Evolutionary conservation across 352 stramenopile genomes (phyloP).

Genomic region (Aphanomyces stellatus): DNA sequence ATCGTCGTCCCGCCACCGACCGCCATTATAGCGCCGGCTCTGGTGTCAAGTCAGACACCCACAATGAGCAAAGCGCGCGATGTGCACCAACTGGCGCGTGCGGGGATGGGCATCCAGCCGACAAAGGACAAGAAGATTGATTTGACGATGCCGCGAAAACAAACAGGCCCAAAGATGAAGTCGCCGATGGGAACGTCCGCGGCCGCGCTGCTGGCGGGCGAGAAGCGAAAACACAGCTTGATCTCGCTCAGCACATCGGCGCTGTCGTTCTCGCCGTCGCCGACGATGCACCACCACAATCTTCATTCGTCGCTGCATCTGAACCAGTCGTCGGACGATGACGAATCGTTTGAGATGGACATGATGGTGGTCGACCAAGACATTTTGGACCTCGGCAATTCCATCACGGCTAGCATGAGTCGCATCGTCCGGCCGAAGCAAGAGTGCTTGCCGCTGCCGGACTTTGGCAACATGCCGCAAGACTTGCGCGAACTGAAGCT

Average conservation of each 20-base stretch:
- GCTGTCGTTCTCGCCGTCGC: neutral
- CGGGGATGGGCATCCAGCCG: constrained; percentile 8
- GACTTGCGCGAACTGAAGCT: constrained; percentile 75
- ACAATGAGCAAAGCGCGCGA: constrained; percentile 14
- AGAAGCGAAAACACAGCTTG: constrained; percentile 11
- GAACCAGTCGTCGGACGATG: constrained; percentile 14
- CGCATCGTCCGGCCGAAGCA: constrained; percentile 22
- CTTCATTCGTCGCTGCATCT: constrained; percentile 18
- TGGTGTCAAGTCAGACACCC: neutral
- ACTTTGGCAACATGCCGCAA: constrained; percentile 65
- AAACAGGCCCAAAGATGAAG: neutral
- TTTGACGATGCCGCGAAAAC: neutral
- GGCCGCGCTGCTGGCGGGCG: too few species aligned
- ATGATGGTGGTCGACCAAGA: constrained; percentile 18
- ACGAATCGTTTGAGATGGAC: constrained; percentile 19
- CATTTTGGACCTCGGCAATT: constrained; percentile 13
- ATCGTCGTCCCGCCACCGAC: neutral
- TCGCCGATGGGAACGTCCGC: too few species aligned
- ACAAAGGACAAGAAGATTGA: constrained; percentile 17
- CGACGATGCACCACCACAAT: constrained; percentile 3
- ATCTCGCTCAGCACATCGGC: neutral
- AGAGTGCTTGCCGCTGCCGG: constrained; percentile 58
- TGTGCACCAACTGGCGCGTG: neutral
- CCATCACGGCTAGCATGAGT: constrained; percentile 21
- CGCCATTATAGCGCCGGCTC: neutral